Conservation (phyloP, 805 yeast species). For the Nakazawaea ambrosiae region DNA sequence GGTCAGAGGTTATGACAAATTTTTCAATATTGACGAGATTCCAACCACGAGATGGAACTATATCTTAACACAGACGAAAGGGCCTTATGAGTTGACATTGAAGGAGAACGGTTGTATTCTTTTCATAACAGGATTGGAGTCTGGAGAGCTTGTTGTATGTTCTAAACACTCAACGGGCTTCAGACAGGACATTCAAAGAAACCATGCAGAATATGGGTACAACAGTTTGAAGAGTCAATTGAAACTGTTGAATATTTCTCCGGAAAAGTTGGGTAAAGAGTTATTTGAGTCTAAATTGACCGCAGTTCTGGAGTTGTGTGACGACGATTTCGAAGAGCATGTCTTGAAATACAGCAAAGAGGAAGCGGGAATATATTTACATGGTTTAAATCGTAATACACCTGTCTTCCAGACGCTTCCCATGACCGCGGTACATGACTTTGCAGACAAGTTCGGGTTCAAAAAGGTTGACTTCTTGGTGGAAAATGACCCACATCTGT, state of each 20-base stretch:
- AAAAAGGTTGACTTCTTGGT: slow-evolving; percentile 42
- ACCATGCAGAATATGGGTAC: slow-evolving; percentile 76
- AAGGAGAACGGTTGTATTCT: slow-evolving; percentile 95
- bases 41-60: slow-evolving; percentile 40
- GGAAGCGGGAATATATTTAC: slow-evolving; percentile 77
- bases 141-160: slow-evolving; percentile 78
- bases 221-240: slow-evolving; percentile 50
- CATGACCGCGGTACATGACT: slow-evolving; percentile 48
- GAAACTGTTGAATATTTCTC: slow-evolving; percentile 26
- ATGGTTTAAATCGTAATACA: slow-evolving; percentile 75
- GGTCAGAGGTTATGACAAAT: slow-evolving; percentile 90
- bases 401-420: slow-evolving; percentile 59
- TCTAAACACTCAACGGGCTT: slow-evolving; percentile 87
- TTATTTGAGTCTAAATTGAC: slow-evolving; percentile 54
- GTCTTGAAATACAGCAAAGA: slow-evolving; percentile 65
- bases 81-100: slow-evolving; percentile 75
- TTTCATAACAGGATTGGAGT: slow-evolving; percentile 66
- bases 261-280: slow-evolving; percentile 45
- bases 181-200: slow-evolving; percentile 41
- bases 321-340: slow-evolving; percentile 91
- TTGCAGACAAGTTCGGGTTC: slow-evolving; percentile 70
- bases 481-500: slow-evolving; percentile 28
- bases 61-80: slow-evolving; percentile 43
- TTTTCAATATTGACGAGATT: slow-evolving; percentile 75
- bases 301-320: slow-evolving; percentile 90